Base-by-base conservation (phyloP, 2,329 filamentous ascomycete species). In the Erysiphe pulchra region DNA sequence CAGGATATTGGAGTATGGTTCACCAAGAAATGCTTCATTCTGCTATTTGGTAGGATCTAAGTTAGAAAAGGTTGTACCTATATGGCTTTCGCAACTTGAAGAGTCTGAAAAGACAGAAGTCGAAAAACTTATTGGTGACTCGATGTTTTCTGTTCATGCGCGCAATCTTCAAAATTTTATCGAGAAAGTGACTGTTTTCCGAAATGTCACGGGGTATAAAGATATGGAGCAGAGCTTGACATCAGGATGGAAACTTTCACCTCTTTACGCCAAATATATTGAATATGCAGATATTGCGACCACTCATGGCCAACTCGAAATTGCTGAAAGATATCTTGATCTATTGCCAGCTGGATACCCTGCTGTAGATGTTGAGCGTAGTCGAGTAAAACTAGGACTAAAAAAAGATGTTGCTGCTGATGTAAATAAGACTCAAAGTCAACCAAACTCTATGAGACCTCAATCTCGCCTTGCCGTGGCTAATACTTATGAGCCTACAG, bases 161-260 rank as follows among this genome's bases (percentile, higher is more conserved):
- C 76, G 77, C 50, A 79, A 80, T 42, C 66, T 98, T 39, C 90
- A 95, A 61, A 78, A 81, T 52, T 87, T 98, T 57, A 92, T 98
- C 50, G 90, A 98, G 64, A 98, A 98, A 68, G 90, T 98, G 42
- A 92, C 86, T 0, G 74, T 98, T 46, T 98, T 98, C 75, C 79
- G 90, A 46, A 74, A 90, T 53, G 86, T 94, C 39, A 86, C 85
- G 50, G 85, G 87, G 57, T 98, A 94, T 65, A 66, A 80, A 54
- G 90, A 98, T 58, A 62, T 64, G 9, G 85, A 94, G 57, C 73
- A 73, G 51, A 63, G 65, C 42, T 72, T 82, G 53, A 68, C 72
- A 10, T 76, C 77, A 1, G 82, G 78, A 54, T 98, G 87, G 87
- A 94, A 92, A 64, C 74, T 98, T 48, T 71, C 76, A 34, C 69